Percentiles rank a stretch among this genome's conserved stretches.
phyloP scores from a whole-genome alignment of 1,284 basidiomycete species.

The Fereydounia khargensis region DNA sequence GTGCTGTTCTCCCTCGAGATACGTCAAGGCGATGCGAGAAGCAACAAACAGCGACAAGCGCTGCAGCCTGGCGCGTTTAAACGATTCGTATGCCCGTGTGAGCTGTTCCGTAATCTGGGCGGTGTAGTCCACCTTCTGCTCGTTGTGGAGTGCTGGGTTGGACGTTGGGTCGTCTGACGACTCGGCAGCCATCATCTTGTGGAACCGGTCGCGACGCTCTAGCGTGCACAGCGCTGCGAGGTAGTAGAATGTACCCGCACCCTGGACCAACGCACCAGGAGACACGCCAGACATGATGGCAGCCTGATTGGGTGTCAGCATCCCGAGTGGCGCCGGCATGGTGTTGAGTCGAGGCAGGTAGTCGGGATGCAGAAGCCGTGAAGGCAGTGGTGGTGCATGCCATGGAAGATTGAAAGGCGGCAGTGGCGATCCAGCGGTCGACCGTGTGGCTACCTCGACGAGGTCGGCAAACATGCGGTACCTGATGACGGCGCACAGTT shows the following conservation, averaged over 20 bases:
- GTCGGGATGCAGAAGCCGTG: slow-evolving; percentile 26
- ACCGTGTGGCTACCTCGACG: slow-evolving; percentile 21
- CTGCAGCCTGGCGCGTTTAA: slow-evolving; percentile 11
- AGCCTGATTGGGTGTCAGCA: slow-evolving; percentile 26
- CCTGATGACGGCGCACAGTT: too few species aligned
- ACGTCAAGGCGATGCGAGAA: slow-evolving; percentile 31
- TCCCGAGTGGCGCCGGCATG: slow-evolving; percentile 10
- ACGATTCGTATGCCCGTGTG: slow-evolving; percentile 41
- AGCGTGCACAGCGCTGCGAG: slow-evolving; percentile 44
- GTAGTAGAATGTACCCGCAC: slow-evolving; percentile 37
- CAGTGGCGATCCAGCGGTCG: slow-evolving; percentile 10
- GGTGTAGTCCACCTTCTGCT: slow-evolving; percentile 39
- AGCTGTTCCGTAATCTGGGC: slow-evolving; percentile 31
- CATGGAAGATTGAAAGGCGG: slow-evolving; percentile 18
- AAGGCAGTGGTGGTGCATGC: slow-evolving; percentile 37
- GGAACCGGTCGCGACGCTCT: slow-evolving; percentile 32
- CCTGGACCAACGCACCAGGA: slow-evolving; percentile 10
- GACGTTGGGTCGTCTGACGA: slow-evolving; percentile 1
- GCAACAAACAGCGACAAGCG: slow-evolving; percentile 35
- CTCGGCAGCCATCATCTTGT: slow-evolving; percentile 3
- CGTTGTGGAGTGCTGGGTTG: slow-evolving; percentile 23
- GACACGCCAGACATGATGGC: slow-evolving; percentile 13
- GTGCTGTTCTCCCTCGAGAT: slow-evolving; percentile 21
- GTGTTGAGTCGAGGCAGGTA: slow-evolving; percentile 10
- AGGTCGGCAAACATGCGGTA: slow-evolving; percentile 48